Evolutionary conservation across 805 yeast species (phyloP), one percentile per base, ranked within the genome.

Genomic region (Lipomyces mesembrius): DNA sequence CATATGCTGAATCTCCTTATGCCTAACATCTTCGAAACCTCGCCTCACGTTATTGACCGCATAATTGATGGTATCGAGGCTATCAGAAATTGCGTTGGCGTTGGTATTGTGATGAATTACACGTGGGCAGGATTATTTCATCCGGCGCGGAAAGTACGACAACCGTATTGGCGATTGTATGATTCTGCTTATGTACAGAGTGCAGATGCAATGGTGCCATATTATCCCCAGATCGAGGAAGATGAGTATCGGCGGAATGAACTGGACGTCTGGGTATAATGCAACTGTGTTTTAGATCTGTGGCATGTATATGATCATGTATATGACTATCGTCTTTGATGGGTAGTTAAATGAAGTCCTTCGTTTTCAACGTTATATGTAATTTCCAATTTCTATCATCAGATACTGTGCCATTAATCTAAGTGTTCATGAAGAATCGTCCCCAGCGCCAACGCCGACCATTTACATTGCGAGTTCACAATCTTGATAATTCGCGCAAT

Each of bases 21-120:
- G 78, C 99, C 99, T 1, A 95, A 95, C 76, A 81, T 95, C 1
- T 92, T 86, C 75, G 99, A 94, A 77, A 90, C 97, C 0, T 92
- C 98, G 0, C 98, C 98, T 0, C 99, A 95, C 77, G 98, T 93
- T 14, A 92, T 93, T 64, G 83, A 81, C 9, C 85, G 98, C 71
- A 87, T 95, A 1, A 70, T 90, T 58, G 98, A 92, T 63, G 89
- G 93, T 62, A 80, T 95, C 34, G 92, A 90, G 66, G 88, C 91
- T 1, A 75, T 92, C 34, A 81, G 94, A 46, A 79, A 83, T 57
- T 88, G 88, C 0, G 76, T 93, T 14, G 99, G 99, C 0, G 83
- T 85, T 4, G 97, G 97, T 0, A 74, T 87, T 0, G 81, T 89
- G 63, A 76, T 89, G 82, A 87, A 90, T 72, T 95, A 95, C 76